Base-by-base conservation (phyloP, 169 alveolate species). In the Cryptosporidium andersoni region DNA sequence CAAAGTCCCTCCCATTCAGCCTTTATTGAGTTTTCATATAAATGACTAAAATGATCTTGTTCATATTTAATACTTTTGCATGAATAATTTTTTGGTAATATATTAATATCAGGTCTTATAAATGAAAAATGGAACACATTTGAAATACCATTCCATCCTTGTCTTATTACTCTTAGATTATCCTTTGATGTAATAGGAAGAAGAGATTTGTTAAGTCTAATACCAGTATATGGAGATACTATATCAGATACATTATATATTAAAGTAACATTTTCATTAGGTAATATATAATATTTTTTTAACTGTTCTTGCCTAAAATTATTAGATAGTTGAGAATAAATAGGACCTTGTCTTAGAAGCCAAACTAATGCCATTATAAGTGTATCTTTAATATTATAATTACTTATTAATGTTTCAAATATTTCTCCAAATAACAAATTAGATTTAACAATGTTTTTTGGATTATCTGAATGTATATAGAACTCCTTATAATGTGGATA, bases 1-100 rank as follows among this genome's bases (percentile, higher is more conserved):
- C 85, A 74, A 8, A 74, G 16, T 60, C 85, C 85, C n/a, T 74
- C 74, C 85, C 85, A 74, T 3, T 42, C 55, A 58, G 64, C 55
- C 11, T 36, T 16, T 8, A 74, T 16, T 12, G 42, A 14, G 25
- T 55, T 47, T 9, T 74, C 85, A 58, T 25, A 43, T 2, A 25
- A 25, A 25, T 25, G 25, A 25, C 0, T 25, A 25, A 25, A 25
- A 25, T 25, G 25, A 25, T 25, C 25, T 25, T 25, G 25, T 25
- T 25, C 25, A 25, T 25, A 25, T 25, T 25, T 25, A 25, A 25
- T 25, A 25, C 25, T 25, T 25, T 25, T 25, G 25, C 25, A 25
- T 25, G 58, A 74, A 14, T 45, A 74, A 25, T 60, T 25, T 9
- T 14, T 49, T 58, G 85, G 85, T 3, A 74, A 34, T 40, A 74